Percentiles rank a stretch among this genome's conserved stretches.
These are phyloP conservation scores for Colletotrichum destructivum DNA, from an alignment of 2,329 filamentous ascomycete species.

Conservation along the genomic window DNA sequence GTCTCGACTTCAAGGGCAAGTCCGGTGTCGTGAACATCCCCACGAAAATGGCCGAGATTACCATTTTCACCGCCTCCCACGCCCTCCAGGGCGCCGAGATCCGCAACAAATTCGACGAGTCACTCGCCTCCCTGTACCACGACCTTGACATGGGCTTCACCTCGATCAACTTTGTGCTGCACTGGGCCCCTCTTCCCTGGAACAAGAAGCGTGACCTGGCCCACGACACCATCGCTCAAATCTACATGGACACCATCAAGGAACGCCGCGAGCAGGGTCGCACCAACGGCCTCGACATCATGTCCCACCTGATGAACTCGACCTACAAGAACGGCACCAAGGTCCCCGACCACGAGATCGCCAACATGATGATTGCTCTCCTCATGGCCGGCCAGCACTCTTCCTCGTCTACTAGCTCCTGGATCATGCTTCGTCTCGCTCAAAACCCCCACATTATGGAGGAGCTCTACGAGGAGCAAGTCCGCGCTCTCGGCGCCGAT, in stretches of 20 bases:
- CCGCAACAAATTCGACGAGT: slow-evolving; percentile 83
- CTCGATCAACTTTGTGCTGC: slow-evolving; percentile 90
- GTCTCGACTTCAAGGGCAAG: slow-evolving; percentile 76
- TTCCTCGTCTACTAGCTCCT: slow-evolving; percentile 85
- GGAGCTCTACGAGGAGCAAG: slow-evolving; percentile 87
- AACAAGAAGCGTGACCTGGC: slow-evolving; percentile 87
- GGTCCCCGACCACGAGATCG: slow-evolving; percentile 87
- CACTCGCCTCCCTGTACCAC: slow-evolving; percentile 87
- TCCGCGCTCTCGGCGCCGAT: slow-evolving; percentile 79
- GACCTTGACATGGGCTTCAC: slow-evolving; percentile 92
- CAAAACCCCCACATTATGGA: slow-evolving; percentile 83
- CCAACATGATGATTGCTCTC: slow-evolving; percentile 94
- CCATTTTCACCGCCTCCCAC: slow-evolving; percentile 90
- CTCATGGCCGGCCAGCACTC: slow-evolving; percentile 95
- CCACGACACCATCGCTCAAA: slow-evolving; percentile 83
- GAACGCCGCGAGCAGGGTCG: slow-evolving; percentile 72
- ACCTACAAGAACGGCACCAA: slow-evolving; percentile 85
- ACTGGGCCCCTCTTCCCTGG: slow-evolving; percentile 91
- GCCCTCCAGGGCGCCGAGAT: slow-evolving; percentile 89
- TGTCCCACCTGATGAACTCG: slow-evolving; percentile 90
- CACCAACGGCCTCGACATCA: slow-evolving; percentile 80
- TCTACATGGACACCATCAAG: slow-evolving; percentile 87
- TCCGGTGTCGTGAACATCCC: slow-evolving; percentile 81
- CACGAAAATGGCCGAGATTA: slow-evolving; percentile 86
- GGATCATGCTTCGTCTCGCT: slow-evolving; percentile 88